Percentiles rank a stretch among this genome's conserved stretches.
Conservation (phyloP, 176 grass and related monocot genomes). For the Oryza australiensis region DNA sequence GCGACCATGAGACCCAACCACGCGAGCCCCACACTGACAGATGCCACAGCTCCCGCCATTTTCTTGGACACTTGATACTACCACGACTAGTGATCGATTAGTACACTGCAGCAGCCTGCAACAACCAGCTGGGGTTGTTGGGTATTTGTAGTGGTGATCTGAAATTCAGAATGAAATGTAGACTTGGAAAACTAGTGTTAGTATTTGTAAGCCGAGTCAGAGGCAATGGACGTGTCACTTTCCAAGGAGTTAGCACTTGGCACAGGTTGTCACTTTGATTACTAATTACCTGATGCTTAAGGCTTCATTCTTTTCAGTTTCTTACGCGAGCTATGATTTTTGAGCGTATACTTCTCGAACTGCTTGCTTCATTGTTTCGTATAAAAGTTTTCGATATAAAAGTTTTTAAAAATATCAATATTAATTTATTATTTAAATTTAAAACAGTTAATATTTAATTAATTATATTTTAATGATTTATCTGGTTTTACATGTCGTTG, state of each 20-base stretch:
- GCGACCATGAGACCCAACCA: slow-evolving; percentile 22
- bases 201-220: background rate
- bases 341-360: too few species aligned
- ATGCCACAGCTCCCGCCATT: slow-evolving; percentile 32
- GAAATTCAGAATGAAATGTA: background rate
- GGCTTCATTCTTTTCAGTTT: too few species aligned
- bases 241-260: background rate
- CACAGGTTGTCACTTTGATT: background rate
- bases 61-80: background rate
- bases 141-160: background rate
- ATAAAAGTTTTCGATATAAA: too few species aligned
- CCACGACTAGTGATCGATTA: background rate
- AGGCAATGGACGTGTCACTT: background rate
- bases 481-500: too few species aligned
- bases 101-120: background rate
- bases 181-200: background rate
- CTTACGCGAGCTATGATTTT: too few species aligned
- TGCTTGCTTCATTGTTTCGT: too few species aligned
- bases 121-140: background rate
- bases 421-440: too few species aligned
- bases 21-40: background rate
- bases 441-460: too few species aligned
- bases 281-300: background rate
- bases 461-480: too few species aligned
- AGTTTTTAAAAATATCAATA: too few species aligned